Percentiles rank a stretch among this genome's conserved stretches.
Evolutionary conservation across 1,284 basidiomycete species (phyloP).

Genomic region (Pyrrhoderma lamaoense): DNA sequence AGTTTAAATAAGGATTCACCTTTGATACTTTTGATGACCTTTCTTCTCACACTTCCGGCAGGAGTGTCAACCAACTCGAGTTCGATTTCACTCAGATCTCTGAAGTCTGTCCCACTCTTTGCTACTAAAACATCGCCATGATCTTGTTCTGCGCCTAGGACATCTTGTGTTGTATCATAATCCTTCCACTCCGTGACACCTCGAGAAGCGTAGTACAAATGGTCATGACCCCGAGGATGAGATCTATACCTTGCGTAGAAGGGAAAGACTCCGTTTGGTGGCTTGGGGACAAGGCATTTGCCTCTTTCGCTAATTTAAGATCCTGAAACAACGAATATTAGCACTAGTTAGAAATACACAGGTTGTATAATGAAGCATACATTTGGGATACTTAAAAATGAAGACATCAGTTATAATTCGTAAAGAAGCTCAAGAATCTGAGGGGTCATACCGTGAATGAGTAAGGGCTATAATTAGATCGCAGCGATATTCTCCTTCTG

Average conservation of each 20-base stretch:
- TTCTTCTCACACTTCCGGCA: slow-evolving; percentile 55
- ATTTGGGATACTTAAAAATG: slow-evolving; percentile 25
- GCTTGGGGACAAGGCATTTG: slow-evolving; percentile 53
- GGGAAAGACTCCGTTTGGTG: slow-evolving; percentile 41
- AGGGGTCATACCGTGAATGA: slow-evolving; percentile 49
- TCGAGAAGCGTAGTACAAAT: slow-evolving; percentile 77
- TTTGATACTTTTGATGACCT: slow-evolving; percentile 56
- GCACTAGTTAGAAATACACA: slow-evolving; percentile 26
- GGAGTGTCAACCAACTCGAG: slow-evolving; percentile 60
- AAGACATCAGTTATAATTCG: slow-evolving; percentile 18
- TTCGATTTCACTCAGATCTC: slow-evolving; percentile 72
- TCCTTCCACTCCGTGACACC: slow-evolving; percentile 71
- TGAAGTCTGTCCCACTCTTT: slow-evolving; percentile 90
- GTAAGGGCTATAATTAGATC: slow-evolving; percentile 80
- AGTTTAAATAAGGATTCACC: slow-evolving; percentile 34
- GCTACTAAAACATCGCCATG: slow-evolving; percentile 64
- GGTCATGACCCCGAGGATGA: slow-evolving; percentile 91
- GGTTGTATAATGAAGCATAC: slow-evolving; percentile 24
- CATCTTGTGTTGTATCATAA: slow-evolving; percentile 47
- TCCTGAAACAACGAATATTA: slow-evolving; percentile 40
- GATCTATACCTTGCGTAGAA: slow-evolving; percentile 70
- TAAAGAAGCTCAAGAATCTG: slow-evolving; percentile 26
- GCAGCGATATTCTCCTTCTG: slow-evolving; percentile 57
- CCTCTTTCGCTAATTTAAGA: slow-evolving; percentile 54
- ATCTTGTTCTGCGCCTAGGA: slow-evolving; percentile 72